These are phyloP conservation scores for Penicillium freii DNA, from an alignment of 2,329 filamentous ascomycete genomes.

Conservation along the genomic window DNA sequence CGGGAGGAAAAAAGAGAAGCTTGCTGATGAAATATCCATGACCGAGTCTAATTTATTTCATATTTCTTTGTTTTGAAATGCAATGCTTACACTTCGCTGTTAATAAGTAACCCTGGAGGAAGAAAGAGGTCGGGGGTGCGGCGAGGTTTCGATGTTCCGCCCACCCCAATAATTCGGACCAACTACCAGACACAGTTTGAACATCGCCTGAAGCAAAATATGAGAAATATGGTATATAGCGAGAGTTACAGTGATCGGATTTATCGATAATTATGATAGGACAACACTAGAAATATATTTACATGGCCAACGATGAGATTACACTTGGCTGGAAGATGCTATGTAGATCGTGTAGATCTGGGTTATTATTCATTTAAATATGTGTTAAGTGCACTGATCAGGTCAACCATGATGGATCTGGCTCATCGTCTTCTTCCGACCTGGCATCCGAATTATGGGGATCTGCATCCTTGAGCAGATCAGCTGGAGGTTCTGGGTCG, in stretches of 20 bases:
- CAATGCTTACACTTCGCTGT: not conserved
- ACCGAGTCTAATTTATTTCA: conserved; percentile 31
- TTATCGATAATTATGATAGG: not conserved
- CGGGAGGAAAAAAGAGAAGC: conserved; percentile 70
- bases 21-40: conserved; percentile 37
- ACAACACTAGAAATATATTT: not conserved
- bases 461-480: conserved; percentile 34
- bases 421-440: conserved; percentile 45
- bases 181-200: not conserved
- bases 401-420: conserved; percentile 44
- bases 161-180: not conserved
- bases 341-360: not conserved
- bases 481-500: conserved; percentile 38
- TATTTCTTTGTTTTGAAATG: not conserved
- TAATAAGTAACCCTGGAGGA: not conserved
- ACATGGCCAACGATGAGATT: not conserved
- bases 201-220: not conserved
- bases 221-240: not conserved
- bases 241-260: not conserved
- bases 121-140: conserved; percentile 1
- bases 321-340: not conserved
- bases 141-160: not conserved
- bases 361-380: not conserved
- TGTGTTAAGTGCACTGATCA: conserved; percentile 27
- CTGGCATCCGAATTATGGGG: conserved; percentile 22